A percentile compares a stretch with the other conserved stretches of the same genome.
phyloP scores from a whole-genome alignment of 352 stramenopile genomes.

The Globisporangium recalcitrans region DNA sequence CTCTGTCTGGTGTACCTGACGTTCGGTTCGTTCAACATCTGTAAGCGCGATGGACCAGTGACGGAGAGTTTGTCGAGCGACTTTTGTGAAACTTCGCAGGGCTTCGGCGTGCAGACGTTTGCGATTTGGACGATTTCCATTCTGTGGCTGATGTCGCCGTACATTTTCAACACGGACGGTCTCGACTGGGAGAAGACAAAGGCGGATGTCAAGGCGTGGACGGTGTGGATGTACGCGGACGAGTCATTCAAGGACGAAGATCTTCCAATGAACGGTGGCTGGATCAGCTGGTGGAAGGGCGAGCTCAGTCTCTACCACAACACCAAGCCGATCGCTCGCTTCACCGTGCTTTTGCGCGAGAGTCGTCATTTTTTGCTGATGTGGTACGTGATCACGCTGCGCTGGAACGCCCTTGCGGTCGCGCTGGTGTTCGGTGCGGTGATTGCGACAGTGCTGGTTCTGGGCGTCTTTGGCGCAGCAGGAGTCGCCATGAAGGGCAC shows the following conservation, averaged over 20 bases:
- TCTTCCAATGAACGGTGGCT: slow-evolving; percentile 57
- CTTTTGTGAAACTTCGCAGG: slow-evolving; percentile 69
- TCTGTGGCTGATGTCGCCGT: slow-evolving; percentile 70
- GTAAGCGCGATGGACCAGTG: slow-evolving; percentile 34
- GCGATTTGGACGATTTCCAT: slow-evolving; percentile 73
- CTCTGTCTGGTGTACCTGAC: slow-evolving; percentile 70
- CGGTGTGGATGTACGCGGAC: slow-evolving; percentile 77
- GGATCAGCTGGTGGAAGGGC: slow-evolving; percentile 82
- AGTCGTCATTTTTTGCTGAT: slow-evolving; percentile 77
- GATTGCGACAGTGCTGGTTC: slow-evolving; percentile 45
- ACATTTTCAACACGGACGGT: slow-evolving; percentile 85
- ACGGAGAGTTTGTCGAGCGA: slow-evolving; percentile 42
- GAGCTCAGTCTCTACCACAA: slow-evolving; percentile 73
- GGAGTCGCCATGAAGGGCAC: slow-evolving; percentile 29
- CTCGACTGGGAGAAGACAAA: slow-evolving; percentile 85
- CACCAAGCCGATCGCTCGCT: slow-evolving; percentile 55
- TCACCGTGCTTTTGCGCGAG: slow-evolving; percentile 75
- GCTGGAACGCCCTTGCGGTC: slow-evolving; percentile 49
- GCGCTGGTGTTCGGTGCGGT: slow-evolving; percentile 51
- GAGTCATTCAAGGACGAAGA: slow-evolving; percentile 65
- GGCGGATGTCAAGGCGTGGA: slow-evolving; percentile 63
- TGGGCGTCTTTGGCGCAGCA: slow-evolving; percentile 41
- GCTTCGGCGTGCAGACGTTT: slow-evolving; percentile 77
- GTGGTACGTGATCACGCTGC: slow-evolving; percentile 80
- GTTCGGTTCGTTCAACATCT: slow-evolving; percentile 71